Evolutionary conservation across 495 filamentous ascomycete genomes (phyloP), one percentile per base, ranked within the genome.

Genomic region (Penicillium desertorum): DNA sequence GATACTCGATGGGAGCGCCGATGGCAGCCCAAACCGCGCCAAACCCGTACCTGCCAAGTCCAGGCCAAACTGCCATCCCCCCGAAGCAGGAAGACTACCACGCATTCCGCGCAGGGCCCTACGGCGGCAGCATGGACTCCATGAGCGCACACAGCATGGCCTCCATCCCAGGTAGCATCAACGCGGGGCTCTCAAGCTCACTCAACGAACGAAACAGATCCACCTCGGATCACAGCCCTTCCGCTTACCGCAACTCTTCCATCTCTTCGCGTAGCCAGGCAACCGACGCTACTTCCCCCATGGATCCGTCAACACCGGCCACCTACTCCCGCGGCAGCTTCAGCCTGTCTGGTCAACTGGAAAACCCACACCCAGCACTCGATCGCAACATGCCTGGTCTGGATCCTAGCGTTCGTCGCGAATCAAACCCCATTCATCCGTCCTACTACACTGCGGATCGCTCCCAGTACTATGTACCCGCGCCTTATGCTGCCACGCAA

Each of bases 191-290:
- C 12, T 46, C 71, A 8, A 61, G 68, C 32, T 70, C 70, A n/a
- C 29, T 75, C 19, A 68, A 63, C 52, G 76, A 79, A 14, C 74
- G 76, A 36, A 73, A 71, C 56, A 68, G 76, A 22, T 74, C 75
- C 27, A 68, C 72, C 14, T 76, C 74, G 3, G 72, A 76, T 27
- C 73, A 75, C 61, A 76, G 73, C 49, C 70, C 69, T 0, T 67
- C 74, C 8, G 73, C 71, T 6, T 78, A 78, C 44, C 69, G 76
- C 49, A 78, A 76, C 41, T 70, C 72, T 0, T 77, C 76, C 5
- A 74, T 78, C 11, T 77, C 76, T 14, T 75, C 73, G 20, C 70
- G 74, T 48, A 76, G 71, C 54, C 66, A 73, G 36, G 69, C 70
- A 4, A 75, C 76, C 5, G 76, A 78, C 43, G 69, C 70, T 7